Evolutionary conservation across 2,329 filamentous ascomycete genomes (phyloP).

Genomic region (Monosporascus sp.): DNA sequence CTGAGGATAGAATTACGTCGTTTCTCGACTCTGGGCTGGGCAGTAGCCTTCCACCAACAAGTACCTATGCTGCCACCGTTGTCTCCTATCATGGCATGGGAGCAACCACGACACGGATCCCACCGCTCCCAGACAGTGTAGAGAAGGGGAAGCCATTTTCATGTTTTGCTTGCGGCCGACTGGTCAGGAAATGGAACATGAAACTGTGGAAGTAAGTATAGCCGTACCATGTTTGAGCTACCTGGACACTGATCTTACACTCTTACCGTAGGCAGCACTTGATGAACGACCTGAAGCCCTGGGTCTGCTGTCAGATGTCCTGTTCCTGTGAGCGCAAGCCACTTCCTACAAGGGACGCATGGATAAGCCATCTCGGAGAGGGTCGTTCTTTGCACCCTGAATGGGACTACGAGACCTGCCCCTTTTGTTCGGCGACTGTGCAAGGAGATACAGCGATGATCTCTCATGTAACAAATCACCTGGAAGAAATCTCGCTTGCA

Average conservation of each 20-base stretch:
- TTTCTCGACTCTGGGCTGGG: not conserved
- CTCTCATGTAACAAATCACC: slow-evolving; percentile 1
- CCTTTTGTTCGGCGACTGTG: not conserved
- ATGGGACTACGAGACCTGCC: slow-evolving; percentile 3
- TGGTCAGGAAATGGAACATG: not conserved
- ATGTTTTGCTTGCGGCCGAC: slow-evolving; percentile 3
- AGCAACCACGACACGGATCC: not conserved
- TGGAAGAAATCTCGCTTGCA: slow-evolving; percentile 6
- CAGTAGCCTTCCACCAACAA: not conserved
- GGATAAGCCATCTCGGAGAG: slow-evolving; percentile 1
- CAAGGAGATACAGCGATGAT: not conserved
- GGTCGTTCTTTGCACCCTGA: not conserved
- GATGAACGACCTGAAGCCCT: slow-evolving; percentile 3
- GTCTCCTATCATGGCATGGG: not conserved
- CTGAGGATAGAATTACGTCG: no score
- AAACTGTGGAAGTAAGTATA: slow-evolving; percentile 3
- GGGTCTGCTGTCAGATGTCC: slow-evolving; percentile 1
- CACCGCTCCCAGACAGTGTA: not conserved
- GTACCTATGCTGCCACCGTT: slow-evolving; percentile 1
- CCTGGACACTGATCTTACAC: not conserved
- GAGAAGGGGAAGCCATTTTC: not conserved
- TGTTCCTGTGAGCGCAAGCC: not conserved
- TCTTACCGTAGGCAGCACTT: slow-evolving; percentile 1
- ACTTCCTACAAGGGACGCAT: slow-evolving; percentile 1
- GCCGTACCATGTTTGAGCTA: not conserved